Evolutionary conservation across 345 rosid genomes (phyloP).

Genomic region (Carallia pectinifolia): DNA sequence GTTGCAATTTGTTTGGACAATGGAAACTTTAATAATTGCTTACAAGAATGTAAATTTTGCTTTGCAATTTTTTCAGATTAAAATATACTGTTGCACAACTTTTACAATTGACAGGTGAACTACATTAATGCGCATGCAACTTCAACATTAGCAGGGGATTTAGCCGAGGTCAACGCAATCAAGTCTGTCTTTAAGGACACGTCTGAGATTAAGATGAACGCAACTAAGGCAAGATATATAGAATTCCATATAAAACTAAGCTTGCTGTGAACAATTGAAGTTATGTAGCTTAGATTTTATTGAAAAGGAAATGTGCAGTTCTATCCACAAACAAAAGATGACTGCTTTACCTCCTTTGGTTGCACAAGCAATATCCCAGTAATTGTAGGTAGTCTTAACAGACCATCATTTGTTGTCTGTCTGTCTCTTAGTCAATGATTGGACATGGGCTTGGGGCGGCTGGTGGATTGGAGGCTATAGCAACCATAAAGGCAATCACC

Average conservation of each 20-base stretch:
- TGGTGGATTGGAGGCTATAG: slow-evolving; percentile 68
- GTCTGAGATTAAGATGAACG: slow-evolving; percentile 67
- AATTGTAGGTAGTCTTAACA: too few relatives aligned
- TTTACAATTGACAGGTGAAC: slow-evolving; percentile 45
- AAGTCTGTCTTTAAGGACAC: slow-evolving; percentile 64
- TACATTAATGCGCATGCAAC: slow-evolving; percentile 69
- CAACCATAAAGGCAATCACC: slow-evolving; percentile 63
- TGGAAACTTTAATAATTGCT: background rate
- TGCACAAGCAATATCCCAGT: too few relatives aligned
- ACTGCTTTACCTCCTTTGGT: too few relatives aligned
- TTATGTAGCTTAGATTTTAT: background rate
- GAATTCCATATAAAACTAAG: background rate
- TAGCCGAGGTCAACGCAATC: slow-evolving; percentile 69
- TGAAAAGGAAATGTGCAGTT: too few relatives aligned
- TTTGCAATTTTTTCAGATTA: background rate
- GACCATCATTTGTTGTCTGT: background rate
- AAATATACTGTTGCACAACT: background rate
- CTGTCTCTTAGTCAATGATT: slow-evolving; percentile 48
- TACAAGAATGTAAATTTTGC: background rate
- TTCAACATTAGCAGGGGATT: slow-evolving; percentile 69
- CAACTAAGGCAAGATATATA: slow-evolving; percentile 48
- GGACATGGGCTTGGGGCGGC: slow-evolving; percentile 74
- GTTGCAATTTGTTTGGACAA: slow-evolving; percentile 16
- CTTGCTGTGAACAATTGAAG: background rate
- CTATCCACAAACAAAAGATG: too few relatives aligned